Base-by-base conservation (phyloP, 1,139 yeast species). In the Debaryomyces subglobosus region DNA sequence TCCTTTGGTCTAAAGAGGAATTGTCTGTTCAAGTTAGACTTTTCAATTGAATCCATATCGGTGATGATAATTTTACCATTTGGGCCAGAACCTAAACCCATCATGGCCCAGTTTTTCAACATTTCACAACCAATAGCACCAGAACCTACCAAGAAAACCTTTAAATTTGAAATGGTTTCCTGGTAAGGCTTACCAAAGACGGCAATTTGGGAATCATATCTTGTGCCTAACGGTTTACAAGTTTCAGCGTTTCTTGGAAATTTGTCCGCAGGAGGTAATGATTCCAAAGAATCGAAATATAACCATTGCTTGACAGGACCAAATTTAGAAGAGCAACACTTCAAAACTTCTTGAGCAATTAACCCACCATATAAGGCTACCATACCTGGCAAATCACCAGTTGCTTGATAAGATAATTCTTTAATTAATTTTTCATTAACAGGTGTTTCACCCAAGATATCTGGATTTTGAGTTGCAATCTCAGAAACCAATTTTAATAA, bases 81-180 rank as follows among this genome's bases (percentile, higher is more conserved):
- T 34, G 94, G 89, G 30, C 99, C 98, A 23, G 96, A 78, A 30
- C 96, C 98, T 49, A 94, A 75, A 43, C 99, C 99, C 84, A 92
- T 81, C 82, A 94, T 80, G 7, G 99, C 97, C 98, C 98, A 94
- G 65, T 91, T 92, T 71, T 94, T 94, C 63, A 94, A 78, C 95
- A 95, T 94, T 72, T 94, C 99, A 73, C 99, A 94, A 43, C 99
- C 99, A 76, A 94, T 94, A 35, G 99, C 99, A 64, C 99, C 99
- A 2, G 98, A 84, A 45, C 99, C 99, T 38, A 94, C 99, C 56
- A 94, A 76, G 68, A 94, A 94, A 4, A 92, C 90, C 63, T 82
- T 86, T 55, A 89, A 74, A 67, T 92, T 89, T 40, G 89, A 82
- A 52, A 94, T 71, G 44, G 74, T 75, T 59, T 86, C 82, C 62